Conservation (phyloP, 306 rosid genomes). For the Medicago truncatula region MtrunA17r5.0-ANR NC_053047.1:21103001-21103500, state of each 20-base stretch:
- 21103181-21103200: constrained; percentile 75
- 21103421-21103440: constrained; percentile 46
- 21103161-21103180: constrained; percentile 75
- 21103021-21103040: not conserved
- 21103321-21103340: constrained; percentile 56
- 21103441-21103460: constrained; percentile 44
- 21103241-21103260: constrained; percentile 76
- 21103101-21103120: constrained; percentile 40
- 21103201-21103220: constrained; percentile 71
- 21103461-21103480: constrained; percentile 43
- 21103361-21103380: constrained; percentile 12
- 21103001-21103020: not conserved
- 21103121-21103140: constrained; percentile 56
- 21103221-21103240: constrained; percentile 63
- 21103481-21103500: constrained; percentile 59
- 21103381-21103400: constrained; percentile 1
- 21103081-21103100: constrained; percentile 23
- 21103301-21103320: constrained; percentile 62
- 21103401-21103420: constrained; percentile 26
- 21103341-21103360: constrained; percentile 58
- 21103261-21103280: constrained; percentile 65
- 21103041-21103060: constrained; percentile 10
- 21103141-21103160: constrained; percentile 75
- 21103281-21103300: constrained; percentile 64
- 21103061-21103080: not conserved